Percentiles rank a stretch among this genome's conserved stretches.
phyloP scores from a whole-genome alignment of 2,329 filamentous ascomycete genomes.

The Septoria petroselini region DNA sequence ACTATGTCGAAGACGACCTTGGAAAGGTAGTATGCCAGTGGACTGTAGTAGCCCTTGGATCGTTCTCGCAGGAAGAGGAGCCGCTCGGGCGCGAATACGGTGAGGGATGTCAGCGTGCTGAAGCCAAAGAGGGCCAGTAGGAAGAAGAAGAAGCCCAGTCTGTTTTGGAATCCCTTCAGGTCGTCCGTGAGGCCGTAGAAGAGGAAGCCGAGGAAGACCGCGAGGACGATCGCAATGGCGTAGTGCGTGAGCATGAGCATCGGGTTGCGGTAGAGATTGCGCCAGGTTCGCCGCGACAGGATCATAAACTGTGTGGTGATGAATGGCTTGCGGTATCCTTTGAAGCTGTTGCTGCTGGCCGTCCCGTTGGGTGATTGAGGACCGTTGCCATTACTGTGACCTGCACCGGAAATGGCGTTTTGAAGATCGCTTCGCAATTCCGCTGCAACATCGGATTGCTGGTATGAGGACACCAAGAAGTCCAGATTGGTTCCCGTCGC shows the following conservation, averaged over 20 bases:
- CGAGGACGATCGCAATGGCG: slow-evolving; percentile 90
- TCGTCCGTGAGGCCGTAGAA: slow-evolving; percentile 97
- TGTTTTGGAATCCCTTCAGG: slow-evolving; percentile 95
- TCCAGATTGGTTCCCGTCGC: slow-evolving; percentile 75
- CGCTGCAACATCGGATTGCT: slow-evolving; percentile 71
- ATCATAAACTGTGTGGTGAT: slow-evolving; percentile 81
- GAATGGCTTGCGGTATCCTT: slow-evolving; percentile 78
- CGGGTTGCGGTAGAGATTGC: slow-evolving; percentile 93
- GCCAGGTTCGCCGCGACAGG: slow-evolving; percentile 87
- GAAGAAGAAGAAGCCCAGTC: slow-evolving; percentile 96
- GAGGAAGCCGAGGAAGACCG: slow-evolving; percentile 88
- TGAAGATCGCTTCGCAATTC: slow-evolving; percentile 75
- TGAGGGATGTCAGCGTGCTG: slow-evolving; percentile 89
- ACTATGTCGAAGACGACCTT: slow-evolving; percentile 99
- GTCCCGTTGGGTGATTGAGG: slow-evolving; percentile 52
- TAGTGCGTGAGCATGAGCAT: slow-evolving; percentile 99
- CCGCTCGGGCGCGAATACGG: slow-evolving; percentile 86
- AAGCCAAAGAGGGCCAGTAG: slow-evolving; percentile 93
- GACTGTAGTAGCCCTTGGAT: slow-evolving; percentile 94
- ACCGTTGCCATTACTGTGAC: slow-evolving; percentile 60
- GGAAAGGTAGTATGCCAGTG: slow-evolving; percentile 87
- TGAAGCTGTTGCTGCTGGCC: slow-evolving; percentile 52
- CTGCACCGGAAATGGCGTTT: slow-evolving; percentile 62
- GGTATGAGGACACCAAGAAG: slow-evolving; percentile 71
- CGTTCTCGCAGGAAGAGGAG: slow-evolving; percentile 88